phyloP scores from a whole-genome alignment of 805 yeast genomes.

The Kregervanrija fluxuum region DNA sequence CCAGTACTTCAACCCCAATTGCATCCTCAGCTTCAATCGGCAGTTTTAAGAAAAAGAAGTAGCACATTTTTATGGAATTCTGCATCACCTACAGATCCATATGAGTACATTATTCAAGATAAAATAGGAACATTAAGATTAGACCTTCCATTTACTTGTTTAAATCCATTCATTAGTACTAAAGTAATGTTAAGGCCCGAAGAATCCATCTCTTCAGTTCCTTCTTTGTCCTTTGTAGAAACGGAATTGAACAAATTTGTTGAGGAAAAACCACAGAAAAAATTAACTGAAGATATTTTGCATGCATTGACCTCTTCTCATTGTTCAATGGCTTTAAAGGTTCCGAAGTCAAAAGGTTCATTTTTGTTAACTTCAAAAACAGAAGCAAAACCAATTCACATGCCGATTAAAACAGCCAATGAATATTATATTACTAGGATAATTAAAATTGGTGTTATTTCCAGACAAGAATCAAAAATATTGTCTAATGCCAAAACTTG shows the following conservation, averaged over 20 bases:
- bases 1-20: conserved; percentile 3
- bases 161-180: conserved; percentile 19
- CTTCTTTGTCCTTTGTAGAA: no score
- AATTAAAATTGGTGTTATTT: conserved; percentile 33
- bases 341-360: conserved; percentile 20
- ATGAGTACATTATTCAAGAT: conserved; percentile 28
- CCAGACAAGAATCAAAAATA: conserved; percentile 32
- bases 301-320: conserved; percentile 1
- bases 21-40: conserved; percentile 3
- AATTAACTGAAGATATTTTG: no score
- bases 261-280: no score
- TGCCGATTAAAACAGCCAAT: conserved; percentile 7
- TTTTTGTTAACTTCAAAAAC: conserved; percentile 16
- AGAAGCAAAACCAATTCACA: conserved; percentile 8
- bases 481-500: conserved; percentile 26
- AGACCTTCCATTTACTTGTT: conserved; percentile 6
- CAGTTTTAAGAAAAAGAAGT: conserved; percentile 18
- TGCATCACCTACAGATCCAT: conserved; percentile 27
- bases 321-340: conserved; percentile 20
- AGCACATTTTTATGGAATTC: conserved; percentile 25
- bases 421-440: conserved; percentile 28
- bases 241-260: no score
- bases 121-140: conserved; percentile 19
- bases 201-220: not conserved
- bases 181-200: not conserved